Evolutionary conservation across 73 alveolate species (phyloP), one percentile per base, ranked within the genome.

Genomic region (Paramecium bursaria): DNA sequence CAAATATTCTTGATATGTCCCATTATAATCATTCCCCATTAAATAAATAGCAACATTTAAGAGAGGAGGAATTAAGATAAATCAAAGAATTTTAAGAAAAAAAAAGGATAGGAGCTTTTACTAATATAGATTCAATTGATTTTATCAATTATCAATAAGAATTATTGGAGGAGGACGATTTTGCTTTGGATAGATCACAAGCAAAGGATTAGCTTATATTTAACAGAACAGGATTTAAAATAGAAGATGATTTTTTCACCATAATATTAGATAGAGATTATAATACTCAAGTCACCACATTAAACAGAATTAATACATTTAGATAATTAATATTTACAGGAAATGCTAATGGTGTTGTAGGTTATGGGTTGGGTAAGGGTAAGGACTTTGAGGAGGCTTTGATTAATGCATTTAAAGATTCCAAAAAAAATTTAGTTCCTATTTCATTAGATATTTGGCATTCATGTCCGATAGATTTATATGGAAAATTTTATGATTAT

Each of bases 291-390:
- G 97, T 92, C 51, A 92, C 97, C 10, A 77, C 91, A 4, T 82
- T 92, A 17, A 86, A 92, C 57, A 90, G 97, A 85, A 76, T 90
- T 26, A 92, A 92, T 74, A 73, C 57, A 33, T 77, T 93, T 74
- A 86, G 97, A 90, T 75, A 90, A 9, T 77, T 92, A 4, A 42
- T 92, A 17, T 92, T 92, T 75, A 80, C 90, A 13, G 97, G 97
- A 21, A 92, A 92, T 50, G 91, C 87, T 0, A 75, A 87, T 50
- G 97, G 97, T 30, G 76, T 92, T 23, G 86, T 92, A 30, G 90
- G 92, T 10, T 90, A 90, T 85, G 97, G 90, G 76, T 53, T 53
- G 86, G 97, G 97, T 15, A 92, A 92, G 48, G 97, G 97, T 0
- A 86, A 47, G 13, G 97, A 92, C 74, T 92, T 90, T 85, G 92